Conservation (phyloP, 192 early-diverging fungal species). For the Dissophora globulifera region DNA sequence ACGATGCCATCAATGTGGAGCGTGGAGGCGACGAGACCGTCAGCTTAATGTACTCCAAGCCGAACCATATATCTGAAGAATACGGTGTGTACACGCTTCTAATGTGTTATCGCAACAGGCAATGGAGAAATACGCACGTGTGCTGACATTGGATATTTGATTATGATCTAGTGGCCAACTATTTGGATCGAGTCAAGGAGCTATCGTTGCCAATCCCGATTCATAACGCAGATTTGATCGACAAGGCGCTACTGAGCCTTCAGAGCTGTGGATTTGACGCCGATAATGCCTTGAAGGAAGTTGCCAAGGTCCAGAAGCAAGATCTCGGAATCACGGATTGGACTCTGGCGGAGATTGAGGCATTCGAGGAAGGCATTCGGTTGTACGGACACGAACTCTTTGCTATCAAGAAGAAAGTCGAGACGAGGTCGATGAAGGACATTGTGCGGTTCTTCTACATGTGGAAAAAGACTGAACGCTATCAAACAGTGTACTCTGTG, state of each 20-base stretch:
- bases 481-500: slow-evolving; percentile 69
- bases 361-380: slow-evolving; percentile 71
- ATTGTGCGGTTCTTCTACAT: slow-evolving; percentile 71
- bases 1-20: slow-evolving; percentile 21
- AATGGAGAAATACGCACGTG: no score
- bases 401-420: slow-evolving; percentile 63
- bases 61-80: slow-evolving; percentile 47
- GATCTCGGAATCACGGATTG: slow-evolving; percentile 68
- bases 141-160: no score
- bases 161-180: slow-evolving; percentile 46
- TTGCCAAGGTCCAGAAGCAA: slow-evolving; percentile 55
- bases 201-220: slow-evolving; percentile 48
- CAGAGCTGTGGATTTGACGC: slow-evolving; percentile 64
- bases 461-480: slow-evolving; percentile 67
- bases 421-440: slow-evolving; percentile 61
- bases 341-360: slow-evolving; percentile 59
- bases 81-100: slow-evolving; percentile 56
- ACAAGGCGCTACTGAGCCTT: slow-evolving; percentile 67
- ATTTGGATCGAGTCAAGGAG: slow-evolving; percentile 51
- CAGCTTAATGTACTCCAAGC: slow-evolving; percentile 47
- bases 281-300: slow-evolving; percentile 64
- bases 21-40: slow-evolving; percentile 61
- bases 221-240: slow-evolving; percentile 72
- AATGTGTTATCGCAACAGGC: no score
- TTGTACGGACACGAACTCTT: slow-evolving; percentile 75